phyloP scores from a whole-genome alignment of 345 rosid genomes.

The Corymbia maculata region DNA sequence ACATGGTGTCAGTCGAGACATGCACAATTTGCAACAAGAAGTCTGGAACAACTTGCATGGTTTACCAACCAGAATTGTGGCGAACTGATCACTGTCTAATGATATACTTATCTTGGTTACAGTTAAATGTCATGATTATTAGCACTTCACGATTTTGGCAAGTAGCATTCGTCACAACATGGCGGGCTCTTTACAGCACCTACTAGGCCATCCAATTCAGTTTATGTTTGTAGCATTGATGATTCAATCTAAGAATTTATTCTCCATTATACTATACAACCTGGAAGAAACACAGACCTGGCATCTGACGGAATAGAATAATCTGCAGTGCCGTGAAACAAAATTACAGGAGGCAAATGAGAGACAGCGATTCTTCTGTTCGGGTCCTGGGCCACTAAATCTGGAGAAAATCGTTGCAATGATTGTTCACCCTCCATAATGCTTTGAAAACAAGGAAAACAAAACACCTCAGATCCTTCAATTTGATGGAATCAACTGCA shows the following conservation, averaged over 20 bases:
- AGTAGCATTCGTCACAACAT: not conserved
- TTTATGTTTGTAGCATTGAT: not conserved
- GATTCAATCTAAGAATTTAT: not conserved
- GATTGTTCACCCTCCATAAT: conserved; percentile 98
- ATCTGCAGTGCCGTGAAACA: conserved; percentile 94
- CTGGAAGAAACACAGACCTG: conserved; percentile 43
- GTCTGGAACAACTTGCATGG: not conserved
- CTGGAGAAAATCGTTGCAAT: conserved; percentile 71
- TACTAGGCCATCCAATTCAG: not conserved
- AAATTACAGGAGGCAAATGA: conserved; percentile 68
- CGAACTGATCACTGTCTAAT: not conserved
- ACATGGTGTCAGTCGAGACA: not conserved
- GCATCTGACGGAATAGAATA: conserved; percentile 88
- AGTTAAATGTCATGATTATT: not conserved
- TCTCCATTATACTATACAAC: not conserved
- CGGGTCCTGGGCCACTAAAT: conserved; percentile 61
- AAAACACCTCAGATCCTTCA: not conserved
- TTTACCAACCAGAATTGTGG: not conserved
- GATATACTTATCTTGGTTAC: not conserved
- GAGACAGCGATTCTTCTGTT: conserved; percentile 36
- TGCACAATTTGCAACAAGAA: not conserved
- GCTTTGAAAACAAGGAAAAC: conserved; percentile 20
- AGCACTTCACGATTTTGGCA: not conserved
- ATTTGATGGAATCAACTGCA: not conserved
- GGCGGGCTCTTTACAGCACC: not conserved